Conservation (phyloP, 106 monocot genomes). For the Gastrodia elata region DNA sequence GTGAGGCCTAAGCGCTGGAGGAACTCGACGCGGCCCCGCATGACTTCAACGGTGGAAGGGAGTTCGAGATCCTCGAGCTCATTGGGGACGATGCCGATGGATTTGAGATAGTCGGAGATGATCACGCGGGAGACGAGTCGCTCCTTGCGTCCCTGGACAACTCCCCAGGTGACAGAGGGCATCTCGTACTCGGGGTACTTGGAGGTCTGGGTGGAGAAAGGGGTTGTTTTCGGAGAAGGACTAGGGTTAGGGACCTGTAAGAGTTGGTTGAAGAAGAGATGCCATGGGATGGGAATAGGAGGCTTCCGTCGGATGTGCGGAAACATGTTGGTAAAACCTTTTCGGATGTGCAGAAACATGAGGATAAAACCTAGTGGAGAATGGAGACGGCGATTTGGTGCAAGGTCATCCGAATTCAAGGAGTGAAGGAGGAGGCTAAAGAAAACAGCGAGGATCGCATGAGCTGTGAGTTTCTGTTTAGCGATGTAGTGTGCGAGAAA, state of each 20-base stretch:
- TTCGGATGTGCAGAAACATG: background rate
- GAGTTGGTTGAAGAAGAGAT: conserved; percentile 5
- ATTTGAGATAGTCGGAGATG: conserved; percentile 76
- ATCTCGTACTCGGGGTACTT: conserved; percentile 72
- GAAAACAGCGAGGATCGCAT: too few species aligned
- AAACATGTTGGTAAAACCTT: conserved; percentile 2
- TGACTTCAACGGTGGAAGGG: conserved; percentile 79
- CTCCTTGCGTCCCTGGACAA: conserved; percentile 80
- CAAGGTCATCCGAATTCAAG: too few species aligned
- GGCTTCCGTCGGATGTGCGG: background rate
- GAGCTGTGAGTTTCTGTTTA: too few species aligned
- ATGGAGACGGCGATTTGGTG: background rate
- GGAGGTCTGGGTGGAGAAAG: conserved; percentile 11
- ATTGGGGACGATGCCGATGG: conserved; percentile 61
- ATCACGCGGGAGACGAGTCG: conserved; percentile 80
- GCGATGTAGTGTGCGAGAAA: too few species aligned
- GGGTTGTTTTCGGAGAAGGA: background rate
- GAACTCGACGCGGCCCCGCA: conserved; percentile 85
- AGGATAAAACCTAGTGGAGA: background rate
- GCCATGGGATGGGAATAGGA: background rate
- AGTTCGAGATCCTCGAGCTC: conserved; percentile 81
- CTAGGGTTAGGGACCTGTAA: background rate
- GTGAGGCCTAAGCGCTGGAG: conserved; percentile 72
- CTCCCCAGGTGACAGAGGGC: conserved; percentile 86
- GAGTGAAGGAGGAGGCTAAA: too few species aligned